phyloP scores from a whole-genome alignment of 768 basidiomycete species.

The Coprinopsis strossmayeri region DNA sequence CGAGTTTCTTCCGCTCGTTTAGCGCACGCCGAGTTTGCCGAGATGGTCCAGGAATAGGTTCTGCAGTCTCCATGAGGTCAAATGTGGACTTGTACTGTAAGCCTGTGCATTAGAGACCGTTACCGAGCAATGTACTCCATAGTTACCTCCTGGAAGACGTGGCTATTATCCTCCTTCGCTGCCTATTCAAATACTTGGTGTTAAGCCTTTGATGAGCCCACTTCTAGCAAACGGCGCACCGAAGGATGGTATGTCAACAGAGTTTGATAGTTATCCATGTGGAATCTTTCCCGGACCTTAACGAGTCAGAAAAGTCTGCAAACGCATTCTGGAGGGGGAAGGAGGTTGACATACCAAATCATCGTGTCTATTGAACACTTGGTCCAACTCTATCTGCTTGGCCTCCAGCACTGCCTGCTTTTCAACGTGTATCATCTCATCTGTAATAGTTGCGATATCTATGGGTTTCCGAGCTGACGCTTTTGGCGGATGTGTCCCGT shows the following conservation, averaged over 20 bases:
- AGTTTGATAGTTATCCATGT: conserved; percentile 75
- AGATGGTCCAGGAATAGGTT: conserved; percentile 36
- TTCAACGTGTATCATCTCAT: conserved; percentile 26
- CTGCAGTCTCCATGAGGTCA: conserved; percentile 51
- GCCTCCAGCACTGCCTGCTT: conserved; percentile 45
- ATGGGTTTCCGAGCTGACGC: conserved; percentile 8
- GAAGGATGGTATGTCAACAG: conserved; percentile 74
- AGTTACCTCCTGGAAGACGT: conserved; percentile 69
- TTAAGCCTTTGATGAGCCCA: not conserved
- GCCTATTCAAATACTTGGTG: conserved; percentile 30
- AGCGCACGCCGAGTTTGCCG: conserved; percentile 57
- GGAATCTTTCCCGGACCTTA: conserved; percentile 83
- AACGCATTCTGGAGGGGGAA: too few relatives aligned
- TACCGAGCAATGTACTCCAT: not conserved
- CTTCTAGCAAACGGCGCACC: conserved; percentile 30
- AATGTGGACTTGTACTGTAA: conserved; percentile 53
- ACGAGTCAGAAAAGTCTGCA: conserved; percentile 2
- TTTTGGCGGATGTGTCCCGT: conserved; percentile 10
- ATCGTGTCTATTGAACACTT: conserved; percentile 63
- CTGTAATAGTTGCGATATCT: conserved; percentile 10
- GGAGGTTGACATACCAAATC: conserved; percentile 65
- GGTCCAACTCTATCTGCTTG: conserved; percentile 53
- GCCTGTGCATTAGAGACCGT: conserved; percentile 4
- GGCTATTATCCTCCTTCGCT: conserved; percentile 66
- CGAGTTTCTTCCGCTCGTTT: conserved; percentile 42